Evolutionary conservation across 2,329 filamentous ascomycete species (phyloP).

Genomic region (Tolypocladium cylindrosporum): DNA sequence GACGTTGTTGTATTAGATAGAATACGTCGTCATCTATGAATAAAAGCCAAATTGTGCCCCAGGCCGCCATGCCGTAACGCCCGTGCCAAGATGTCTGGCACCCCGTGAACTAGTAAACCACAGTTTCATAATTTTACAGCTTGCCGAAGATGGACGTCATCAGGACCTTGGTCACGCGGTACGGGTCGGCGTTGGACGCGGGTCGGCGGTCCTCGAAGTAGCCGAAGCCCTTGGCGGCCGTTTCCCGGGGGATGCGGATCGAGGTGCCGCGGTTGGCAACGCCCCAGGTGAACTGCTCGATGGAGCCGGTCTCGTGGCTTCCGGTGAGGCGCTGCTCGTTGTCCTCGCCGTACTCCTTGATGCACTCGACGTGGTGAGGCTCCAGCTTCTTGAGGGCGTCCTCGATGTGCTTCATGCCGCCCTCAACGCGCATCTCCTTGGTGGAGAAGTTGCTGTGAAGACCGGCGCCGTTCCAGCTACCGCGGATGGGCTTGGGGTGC

Average conservation of each 20-base stretch:
- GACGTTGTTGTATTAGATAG: not conserved
- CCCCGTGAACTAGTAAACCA: not conserved
- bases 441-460: slow-evolving; percentile 93
- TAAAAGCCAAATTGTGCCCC: not conserved
- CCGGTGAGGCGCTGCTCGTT: slow-evolving; percentile 93
- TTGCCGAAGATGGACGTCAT: slow-evolving; percentile 53
- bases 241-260: slow-evolving; percentile 82
- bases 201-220: slow-evolving; percentile 86
- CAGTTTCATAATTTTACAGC: slow-evolving; percentile 11
- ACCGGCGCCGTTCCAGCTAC: slow-evolving; percentile 85
- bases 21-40: not conserved
- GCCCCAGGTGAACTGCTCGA: slow-evolving; percentile 89
- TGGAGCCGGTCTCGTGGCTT: slow-evolving; percentile 84
- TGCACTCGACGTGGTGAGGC: slow-evolving; percentile 70
- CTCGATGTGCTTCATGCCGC: slow-evolving; percentile 94
- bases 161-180: slow-evolving; percentile 71
- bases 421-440: slow-evolving; percentile 76
- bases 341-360: slow-evolving; percentile 89
- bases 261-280: slow-evolving; percentile 93
- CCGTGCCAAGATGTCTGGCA: not conserved
- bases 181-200: slow-evolving; percentile 80
- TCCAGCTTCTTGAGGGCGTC: slow-evolving; percentile 75
- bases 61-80: slow-evolving; percentile 1
- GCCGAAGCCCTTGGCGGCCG: slow-evolving; percentile 78
- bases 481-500: slow-evolving; percentile 88